Percentiles rank a stretch among this genome's conserved stretches.
These are phyloP conservation scores for Arctium lappa DNA, from an alignment of 129 eudicot species.

Conservation along the genomic window DNA sequence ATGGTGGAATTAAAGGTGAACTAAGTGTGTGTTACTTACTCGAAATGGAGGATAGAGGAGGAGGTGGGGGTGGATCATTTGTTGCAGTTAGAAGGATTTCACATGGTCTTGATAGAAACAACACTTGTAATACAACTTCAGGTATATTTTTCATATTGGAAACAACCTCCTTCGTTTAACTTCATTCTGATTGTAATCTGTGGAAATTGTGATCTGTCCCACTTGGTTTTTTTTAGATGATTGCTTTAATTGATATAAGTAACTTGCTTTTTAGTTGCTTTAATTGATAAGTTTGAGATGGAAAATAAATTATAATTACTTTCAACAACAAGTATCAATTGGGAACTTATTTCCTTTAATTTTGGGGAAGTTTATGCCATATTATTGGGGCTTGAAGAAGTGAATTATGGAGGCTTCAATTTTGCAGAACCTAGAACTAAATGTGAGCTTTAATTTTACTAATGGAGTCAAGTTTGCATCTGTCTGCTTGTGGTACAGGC, in stretches of 20 bases:
- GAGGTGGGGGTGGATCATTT: slow-evolving; percentile 64
- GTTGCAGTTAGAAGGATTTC: slow-evolving; percentile 94
- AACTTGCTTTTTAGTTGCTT: slow-evolving; percentile 11
- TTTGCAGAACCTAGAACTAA: neutral
- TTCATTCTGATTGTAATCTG: slow-evolving; percentile 1
- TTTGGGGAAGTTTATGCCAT: neutral
- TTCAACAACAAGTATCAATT: neutral
- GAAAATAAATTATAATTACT: neutral
- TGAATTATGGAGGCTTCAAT: neutral
- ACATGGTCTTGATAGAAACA: slow-evolving; percentile 68
- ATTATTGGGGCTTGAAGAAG: neutral
- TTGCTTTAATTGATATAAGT: slow-evolving; percentile 36
- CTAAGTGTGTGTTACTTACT: slow-evolving; percentile 14
- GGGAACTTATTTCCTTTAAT: neutral
- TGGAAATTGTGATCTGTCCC: slow-evolving; percentile 34
- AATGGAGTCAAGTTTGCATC: neutral
- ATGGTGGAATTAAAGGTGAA: slow-evolving; percentile 23
- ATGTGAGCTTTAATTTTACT: neutral
- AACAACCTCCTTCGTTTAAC: no score
- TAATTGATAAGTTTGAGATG: neutral
- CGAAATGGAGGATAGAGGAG: slow-evolving; percentile 86
- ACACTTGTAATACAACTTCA: slow-evolving; percentile 64
- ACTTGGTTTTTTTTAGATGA: slow-evolving; percentile 23
- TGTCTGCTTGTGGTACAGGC: neutral
- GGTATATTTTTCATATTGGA: slow-evolving; percentile 41